These are phyloP conservation scores for Trypanosoma vivax DNA, from an alignment of 208 protist species.

Conservation along the genomic window DNA sequence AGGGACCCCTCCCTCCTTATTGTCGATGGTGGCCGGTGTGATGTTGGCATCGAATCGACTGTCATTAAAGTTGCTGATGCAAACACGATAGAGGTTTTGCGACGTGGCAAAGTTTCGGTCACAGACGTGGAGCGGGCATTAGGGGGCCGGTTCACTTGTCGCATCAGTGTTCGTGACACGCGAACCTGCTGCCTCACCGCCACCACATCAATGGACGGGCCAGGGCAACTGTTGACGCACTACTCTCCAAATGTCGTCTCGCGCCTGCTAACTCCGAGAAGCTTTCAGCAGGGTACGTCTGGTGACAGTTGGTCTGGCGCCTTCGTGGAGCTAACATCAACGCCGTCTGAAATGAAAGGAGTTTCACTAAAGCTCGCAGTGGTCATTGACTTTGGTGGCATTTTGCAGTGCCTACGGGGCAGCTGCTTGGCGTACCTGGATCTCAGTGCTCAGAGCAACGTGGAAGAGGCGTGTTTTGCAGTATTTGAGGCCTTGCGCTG, in stretches of 20 bases:
- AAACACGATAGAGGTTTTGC: constrained; percentile 63
- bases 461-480: constrained; percentile 54
- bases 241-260: constrained; percentile 80
- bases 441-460: constrained; percentile 44
- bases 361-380: constrained; percentile 30
- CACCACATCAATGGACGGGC: constrained; percentile 73
- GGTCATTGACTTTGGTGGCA: constrained; percentile 71
- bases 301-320: neutral
- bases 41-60: constrained; percentile 91
- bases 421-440: constrained; percentile 60
- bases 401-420: constrained; percentile 25
- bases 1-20: constrained; percentile 72
- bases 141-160: constrained; percentile 21
- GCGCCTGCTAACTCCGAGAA: constrained; percentile 61
- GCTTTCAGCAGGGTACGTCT: constrained; percentile 16
- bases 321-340: constrained; percentile 12
- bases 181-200: constrained; percentile 28
- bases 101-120: constrained; percentile 67
- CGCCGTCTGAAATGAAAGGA: neutral
- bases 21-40: constrained; percentile 82
- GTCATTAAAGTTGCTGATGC: constrained; percentile 75
- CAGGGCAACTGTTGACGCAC: constrained; percentile 89
- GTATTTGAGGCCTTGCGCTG: constrained; percentile 85
- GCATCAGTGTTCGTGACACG: constrained; percentile 60
- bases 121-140: constrained; percentile 58